A percentile compares a stretch with the other conserved stretches of the same genome.
Conservation (phyloP, 169 alveolate species). For the Cryptosporidium meleagridis region DNA sequence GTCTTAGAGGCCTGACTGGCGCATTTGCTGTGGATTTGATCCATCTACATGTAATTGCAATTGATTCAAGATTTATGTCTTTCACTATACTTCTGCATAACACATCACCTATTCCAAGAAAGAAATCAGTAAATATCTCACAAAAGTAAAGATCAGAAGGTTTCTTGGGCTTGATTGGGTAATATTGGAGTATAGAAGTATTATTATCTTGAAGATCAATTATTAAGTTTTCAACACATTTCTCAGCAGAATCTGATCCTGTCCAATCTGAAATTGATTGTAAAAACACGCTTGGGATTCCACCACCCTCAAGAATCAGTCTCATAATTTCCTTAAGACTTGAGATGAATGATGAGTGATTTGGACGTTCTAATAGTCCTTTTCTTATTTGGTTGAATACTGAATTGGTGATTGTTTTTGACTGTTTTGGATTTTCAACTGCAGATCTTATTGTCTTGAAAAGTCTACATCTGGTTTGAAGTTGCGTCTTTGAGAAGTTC, state of each 20-base stretch:
- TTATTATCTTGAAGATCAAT: slow-evolving; percentile 40
- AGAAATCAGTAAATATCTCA: slow-evolving; percentile 26
- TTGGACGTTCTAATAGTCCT: not conserved
- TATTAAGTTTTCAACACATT: slow-evolving; percentile 12
- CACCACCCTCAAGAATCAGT: slow-evolving; percentile 57
- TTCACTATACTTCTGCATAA: not conserved
- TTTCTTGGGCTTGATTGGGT: slow-evolving; percentile 53
- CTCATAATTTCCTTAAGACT: slow-evolving; percentile 41
- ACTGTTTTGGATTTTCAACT: slow-evolving; percentile 48
- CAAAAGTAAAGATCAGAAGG: slow-evolving; percentile 11
- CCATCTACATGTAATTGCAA: slow-evolving; percentile 34
- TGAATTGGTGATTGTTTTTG: not conserved
- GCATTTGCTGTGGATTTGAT: not conserved
- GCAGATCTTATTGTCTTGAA: slow-evolving; percentile 37
- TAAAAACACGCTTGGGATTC: slow-evolving; percentile 60
- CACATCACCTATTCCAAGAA: slow-evolving; percentile 27
- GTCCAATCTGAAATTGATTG: not conserved
- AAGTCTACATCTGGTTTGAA: slow-evolving; percentile 55
- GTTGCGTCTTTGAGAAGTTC: slow-evolving; percentile 38
- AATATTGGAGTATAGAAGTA: slow-evolving; percentile 26
- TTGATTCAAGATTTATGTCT: not conserved
- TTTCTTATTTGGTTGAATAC: slow-evolving; percentile 46
- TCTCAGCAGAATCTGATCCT: not conserved
- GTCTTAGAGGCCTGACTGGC: slow-evolving; percentile 56
- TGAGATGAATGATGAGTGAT: slow-evolving; percentile 31